These are phyloP conservation scores for Parietichytrium sp. DNA, from an alignment of 108 stramenopile species.

Conservation along the genomic window DNA sequence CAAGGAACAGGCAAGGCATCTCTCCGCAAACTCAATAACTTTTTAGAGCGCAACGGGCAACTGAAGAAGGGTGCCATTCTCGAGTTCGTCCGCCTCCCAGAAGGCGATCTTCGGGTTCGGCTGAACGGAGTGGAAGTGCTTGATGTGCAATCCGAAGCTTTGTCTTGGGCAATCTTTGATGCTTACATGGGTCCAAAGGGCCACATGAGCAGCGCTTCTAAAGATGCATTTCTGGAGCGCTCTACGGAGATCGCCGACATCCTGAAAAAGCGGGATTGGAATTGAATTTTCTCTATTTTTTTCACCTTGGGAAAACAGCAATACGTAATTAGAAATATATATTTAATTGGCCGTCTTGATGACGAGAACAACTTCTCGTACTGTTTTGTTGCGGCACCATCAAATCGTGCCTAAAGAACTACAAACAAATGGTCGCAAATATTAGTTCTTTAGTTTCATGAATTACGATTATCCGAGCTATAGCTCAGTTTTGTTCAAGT, in stretches of 20 bases:
- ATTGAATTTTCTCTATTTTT: too few species aligned
- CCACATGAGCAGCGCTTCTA: neutral
- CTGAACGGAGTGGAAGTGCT: neutral
- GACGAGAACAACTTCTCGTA: too few species aligned
- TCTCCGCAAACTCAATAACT: conserved; percentile 6
- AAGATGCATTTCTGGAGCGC: neutral
- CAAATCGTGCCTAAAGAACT: too few species aligned
- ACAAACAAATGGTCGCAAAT: too few species aligned
- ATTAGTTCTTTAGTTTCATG: too few species aligned
- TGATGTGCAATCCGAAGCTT: neutral
- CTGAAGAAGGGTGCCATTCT: conserved; percentile 13
- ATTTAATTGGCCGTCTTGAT: too few species aligned
- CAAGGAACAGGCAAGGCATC: neutral
- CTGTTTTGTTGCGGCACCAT: too few species aligned
- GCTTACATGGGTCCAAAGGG: conserved; percentile 33
- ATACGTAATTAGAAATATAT: too few species aligned
- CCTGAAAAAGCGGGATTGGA: neutral
- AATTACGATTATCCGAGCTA: too few species aligned
- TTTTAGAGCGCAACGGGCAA: neutral
- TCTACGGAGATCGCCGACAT: neutral
- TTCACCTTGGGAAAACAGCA: too few species aligned
- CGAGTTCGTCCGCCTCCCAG: conserved; percentile 9
- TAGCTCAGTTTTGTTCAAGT: too few species aligned
- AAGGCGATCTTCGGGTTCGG: neutral
- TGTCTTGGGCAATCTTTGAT: conserved; percentile 21